phyloP scores from a whole-genome alignment of 805 yeast species.

The Nakazawaea siamensis region DNA sequence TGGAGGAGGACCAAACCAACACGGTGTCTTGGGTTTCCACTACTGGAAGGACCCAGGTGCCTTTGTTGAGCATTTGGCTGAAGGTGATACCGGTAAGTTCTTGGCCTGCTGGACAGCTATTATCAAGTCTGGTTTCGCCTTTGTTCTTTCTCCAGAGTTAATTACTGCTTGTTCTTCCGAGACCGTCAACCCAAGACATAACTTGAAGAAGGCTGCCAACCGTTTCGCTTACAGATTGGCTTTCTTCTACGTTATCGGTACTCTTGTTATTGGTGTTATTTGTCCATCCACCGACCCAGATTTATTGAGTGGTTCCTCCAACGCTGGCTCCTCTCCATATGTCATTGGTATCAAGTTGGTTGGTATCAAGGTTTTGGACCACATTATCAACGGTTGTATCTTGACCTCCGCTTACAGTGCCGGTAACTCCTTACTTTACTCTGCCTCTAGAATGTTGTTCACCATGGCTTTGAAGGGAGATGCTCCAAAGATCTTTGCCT shows the following conservation, averaged over 20 bases:
- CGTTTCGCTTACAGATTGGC: slow-evolving; percentile 49
- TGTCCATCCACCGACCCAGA: slow-evolving; percentile 33
- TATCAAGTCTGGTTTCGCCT: slow-evolving; percentile 51
- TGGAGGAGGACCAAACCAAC: slow-evolving; percentile 31
- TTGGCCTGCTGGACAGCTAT: slow-evolving; percentile 48
- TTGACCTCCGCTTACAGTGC: slow-evolving; percentile 46
- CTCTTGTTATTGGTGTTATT: slow-evolving; percentile 47
- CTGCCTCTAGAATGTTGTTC: slow-evolving; percentile 46
- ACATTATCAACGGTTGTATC: slow-evolving; percentile 52
- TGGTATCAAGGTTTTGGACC: slow-evolving; percentile 47
- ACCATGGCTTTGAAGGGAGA: slow-evolving; percentile 56
- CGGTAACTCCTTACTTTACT: slow-evolving; percentile 50
- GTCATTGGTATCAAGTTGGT: slow-evolving; percentile 50
- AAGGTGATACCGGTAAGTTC: slow-evolving; percentile 46
- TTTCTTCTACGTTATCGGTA: slow-evolving; percentile 38
- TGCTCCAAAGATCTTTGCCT: slow-evolving; percentile 45
- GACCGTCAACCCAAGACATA: slow-evolving; percentile 43
- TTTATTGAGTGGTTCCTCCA: slow-evolving; percentile 24
- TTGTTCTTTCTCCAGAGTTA: slow-evolving; percentile 50
- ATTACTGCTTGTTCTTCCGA: slow-evolving; percentile 54
- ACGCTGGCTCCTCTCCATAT: slow-evolving; percentile 60
- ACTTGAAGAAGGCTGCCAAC: slow-evolving; percentile 49
- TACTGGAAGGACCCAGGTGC: slow-evolving; percentile 51
- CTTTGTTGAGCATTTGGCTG: slow-evolving; percentile 46
- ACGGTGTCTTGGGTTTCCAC: slow-evolving; percentile 40